A percentile compares a stretch with the other conserved stretches of the same genome.
Evolutionary conservation across 768 basidiomycete species (phyloP).

Genomic region (Psilocybe sp.): DNA sequence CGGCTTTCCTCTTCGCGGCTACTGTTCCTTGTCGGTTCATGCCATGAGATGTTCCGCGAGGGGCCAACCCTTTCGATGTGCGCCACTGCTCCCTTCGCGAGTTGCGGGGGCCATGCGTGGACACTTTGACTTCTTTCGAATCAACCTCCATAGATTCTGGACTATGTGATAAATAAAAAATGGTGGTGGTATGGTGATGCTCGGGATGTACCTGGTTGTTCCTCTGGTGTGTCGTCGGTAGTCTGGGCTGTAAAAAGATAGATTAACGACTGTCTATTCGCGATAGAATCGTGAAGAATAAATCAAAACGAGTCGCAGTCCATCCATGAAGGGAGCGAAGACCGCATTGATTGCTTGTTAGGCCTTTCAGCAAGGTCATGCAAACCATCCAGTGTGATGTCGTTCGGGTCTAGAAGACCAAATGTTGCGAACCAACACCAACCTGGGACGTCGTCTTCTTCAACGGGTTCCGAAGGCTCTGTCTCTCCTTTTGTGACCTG

Average conservation of each 20-base stretch:
- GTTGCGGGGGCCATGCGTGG: slow-evolving; percentile 78
- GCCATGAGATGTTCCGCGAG: slow-evolving; percentile 46
- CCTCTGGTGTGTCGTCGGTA: slow-evolving; percentile 18
- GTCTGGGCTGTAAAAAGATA: slow-evolving; percentile 32
- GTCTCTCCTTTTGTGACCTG: slow-evolving; percentile 41
- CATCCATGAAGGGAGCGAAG: background rate
- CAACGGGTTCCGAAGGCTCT: slow-evolving; percentile 24
- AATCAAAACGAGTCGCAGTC: slow-evolving; percentile 21
- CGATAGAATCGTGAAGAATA: slow-evolving; percentile 32
- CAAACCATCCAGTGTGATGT: slow-evolving; percentile 53
- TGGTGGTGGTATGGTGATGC: slow-evolving; percentile 2
- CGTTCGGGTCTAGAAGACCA: slow-evolving; percentile 56
- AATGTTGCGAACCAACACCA: slow-evolving; percentile 59
- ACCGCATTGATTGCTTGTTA: slow-evolving; percentile 1
- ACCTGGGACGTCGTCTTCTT: slow-evolving; percentile 53
- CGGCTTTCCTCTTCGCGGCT: slow-evolving; percentile 63
- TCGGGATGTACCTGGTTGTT: slow-evolving; percentile 30
- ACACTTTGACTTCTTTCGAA: slow-evolving; percentile 42
- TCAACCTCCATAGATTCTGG: slow-evolving; percentile 60
- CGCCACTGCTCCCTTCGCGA: slow-evolving; percentile 84
- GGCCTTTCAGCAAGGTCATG: slow-evolving; percentile 24
- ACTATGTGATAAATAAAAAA: slow-evolving; percentile 11
- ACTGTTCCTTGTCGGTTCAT: slow-evolving; percentile 68
- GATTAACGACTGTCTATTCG: slow-evolving; percentile 38
- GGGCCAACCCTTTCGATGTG: slow-evolving; percentile 68